Conservation (phyloP, 495 filamentous ascomycete genomes). For the Acidiella bohemica region DNA sequence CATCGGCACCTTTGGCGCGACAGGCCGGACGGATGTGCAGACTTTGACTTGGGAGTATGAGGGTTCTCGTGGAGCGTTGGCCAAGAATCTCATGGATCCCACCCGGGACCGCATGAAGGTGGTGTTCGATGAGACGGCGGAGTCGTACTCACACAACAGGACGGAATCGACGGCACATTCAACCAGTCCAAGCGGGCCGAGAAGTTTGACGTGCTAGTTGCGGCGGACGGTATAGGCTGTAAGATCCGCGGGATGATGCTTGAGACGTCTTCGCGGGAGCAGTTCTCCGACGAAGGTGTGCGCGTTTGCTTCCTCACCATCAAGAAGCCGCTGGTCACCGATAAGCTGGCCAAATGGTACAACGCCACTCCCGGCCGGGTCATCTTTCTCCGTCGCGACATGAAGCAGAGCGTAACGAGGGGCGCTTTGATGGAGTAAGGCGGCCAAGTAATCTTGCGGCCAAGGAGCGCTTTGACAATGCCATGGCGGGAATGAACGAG, state of each 20-base stretch:
- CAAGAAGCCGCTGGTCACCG: conserved; percentile 7
- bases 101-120: conserved; percentile 6
- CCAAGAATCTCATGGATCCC: conserved; percentile 18
- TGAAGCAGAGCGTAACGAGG: too few relatives aligned
- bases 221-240: conserved; percentile 20
- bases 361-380: conserved; percentile 7
- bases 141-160: conserved; percentile 7
- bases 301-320: conserved; percentile 24
- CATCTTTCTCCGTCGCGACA: conserved; percentile 13
- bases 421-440: too few relatives aligned
- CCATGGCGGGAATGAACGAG: conserved; percentile 8
- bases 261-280: conserved; percentile 1
- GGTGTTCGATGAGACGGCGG: conserved; percentile 20
- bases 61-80: conserved; percentile 21
- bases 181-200: conserved; percentile 6
- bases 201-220: conserved; percentile 22
- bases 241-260: conserved; percentile 17
- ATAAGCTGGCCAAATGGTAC: conserved; percentile 9
- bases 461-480: conserved; percentile 5
- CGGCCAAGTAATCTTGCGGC: not conserved
- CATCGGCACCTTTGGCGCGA: conserved; percentile 13
- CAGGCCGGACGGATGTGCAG: conserved; percentile 8
- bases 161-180: conserved; percentile 18
- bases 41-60: conserved; percentile 19
- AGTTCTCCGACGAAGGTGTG: conserved; percentile 13